Evolutionary conservation across 306 rosid genomes (phyloP), one percentile per base, ranked within the genome.

Genomic region (Prunus mongolica): DNA sequence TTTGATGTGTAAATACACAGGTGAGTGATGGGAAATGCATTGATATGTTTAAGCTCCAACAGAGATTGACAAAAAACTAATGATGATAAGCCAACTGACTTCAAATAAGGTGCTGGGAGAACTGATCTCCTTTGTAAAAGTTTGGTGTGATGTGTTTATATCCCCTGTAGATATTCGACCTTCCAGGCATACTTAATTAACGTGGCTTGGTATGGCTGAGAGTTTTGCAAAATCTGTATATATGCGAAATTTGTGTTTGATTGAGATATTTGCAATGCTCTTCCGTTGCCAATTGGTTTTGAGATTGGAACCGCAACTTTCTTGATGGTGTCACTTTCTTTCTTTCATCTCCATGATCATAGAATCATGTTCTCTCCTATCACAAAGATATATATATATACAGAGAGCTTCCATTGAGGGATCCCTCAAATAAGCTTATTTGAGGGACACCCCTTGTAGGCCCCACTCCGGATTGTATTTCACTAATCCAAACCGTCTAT

Each of bases 21-120:
- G 58, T 64, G 16, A 15, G 25, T 46, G 69, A 65, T 46, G 69
- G 51, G 68, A 55, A 7, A 61, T 18, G 25, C 32, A 24, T 70
- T 1, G 76, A 50, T 22, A 10, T 61, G 50, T 27, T 76, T 6
- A 47, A 78, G n/a, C 76, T 78, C 55, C 72, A 71, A 24, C 51
- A 16, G 34, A 71, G 69, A 63, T 51, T 78, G 76, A 61, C 50
- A 2, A 38, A 50, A 14, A 14, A 60, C 52, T 18, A 6, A 63
- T 5, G 52, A 64, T 32, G 52, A 64, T 32, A 14, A 9, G 47
- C 47, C 55, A 38, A 2, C 25, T 38, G 76, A 19, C 55, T 72
- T 41, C 67, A 41, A 56, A 16, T 38, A 32, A 38, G 67, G 67
- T 38, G 22, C 54, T 22, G 32, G 52, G 5, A 4, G 8, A 58